A percentile compares a stretch with the other conserved stretches of the same genome.
Evolutionary conservation across 176 grass and related monocot species (phyloP).

Genomic region (Oropetium thomaeum): DNA sequence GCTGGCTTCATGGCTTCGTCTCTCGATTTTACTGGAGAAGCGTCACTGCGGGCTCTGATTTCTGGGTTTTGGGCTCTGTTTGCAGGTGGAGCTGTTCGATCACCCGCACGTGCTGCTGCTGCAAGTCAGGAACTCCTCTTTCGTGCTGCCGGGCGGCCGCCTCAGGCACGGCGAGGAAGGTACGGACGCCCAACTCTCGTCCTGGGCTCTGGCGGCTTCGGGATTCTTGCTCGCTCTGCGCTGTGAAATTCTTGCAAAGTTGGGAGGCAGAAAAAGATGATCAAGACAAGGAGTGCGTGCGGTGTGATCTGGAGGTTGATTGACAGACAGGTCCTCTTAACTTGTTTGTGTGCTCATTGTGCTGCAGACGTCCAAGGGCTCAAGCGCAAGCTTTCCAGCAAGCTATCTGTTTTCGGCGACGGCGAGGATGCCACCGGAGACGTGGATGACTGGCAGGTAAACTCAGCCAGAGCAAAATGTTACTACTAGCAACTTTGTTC

Average conservation of each 20-base stretch:
- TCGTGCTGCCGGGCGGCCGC: slow-evolving; percentile 54
- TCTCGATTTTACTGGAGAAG: neutral
- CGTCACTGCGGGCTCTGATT: slow-evolving; percentile 2
- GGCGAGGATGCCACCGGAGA: neutral
- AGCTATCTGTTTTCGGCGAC: slow-evolving; percentile 11
- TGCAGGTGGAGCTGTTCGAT: slow-evolving; percentile 54
- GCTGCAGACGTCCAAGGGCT: slow-evolving; percentile 53
- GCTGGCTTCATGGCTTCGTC: neutral
- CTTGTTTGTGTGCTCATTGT: neutral
- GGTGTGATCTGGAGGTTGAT: no score
- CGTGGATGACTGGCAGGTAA: slow-evolving; percentile 51
- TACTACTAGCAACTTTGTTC: no score
- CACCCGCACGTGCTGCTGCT: slow-evolving; percentile 63
- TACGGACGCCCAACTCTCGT: neutral
- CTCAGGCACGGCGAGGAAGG: slow-evolving; percentile 54
- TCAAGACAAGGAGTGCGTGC: no score
- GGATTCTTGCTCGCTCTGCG: neutral
- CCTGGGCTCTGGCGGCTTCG: neutral
- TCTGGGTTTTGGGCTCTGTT: neutral
- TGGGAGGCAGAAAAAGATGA: neutral
- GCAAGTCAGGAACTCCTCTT: slow-evolving; percentile 67
- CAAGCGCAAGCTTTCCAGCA: slow-evolving; percentile 63
- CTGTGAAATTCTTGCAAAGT: neutral
- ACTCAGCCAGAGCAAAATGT: neutral
- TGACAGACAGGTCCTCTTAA: neutral